Evolutionary conservation across 768 basidiomycete species (phyloP), one percentile per base, ranked within the genome.

Genomic region (Auricularia heimuer): DNA sequence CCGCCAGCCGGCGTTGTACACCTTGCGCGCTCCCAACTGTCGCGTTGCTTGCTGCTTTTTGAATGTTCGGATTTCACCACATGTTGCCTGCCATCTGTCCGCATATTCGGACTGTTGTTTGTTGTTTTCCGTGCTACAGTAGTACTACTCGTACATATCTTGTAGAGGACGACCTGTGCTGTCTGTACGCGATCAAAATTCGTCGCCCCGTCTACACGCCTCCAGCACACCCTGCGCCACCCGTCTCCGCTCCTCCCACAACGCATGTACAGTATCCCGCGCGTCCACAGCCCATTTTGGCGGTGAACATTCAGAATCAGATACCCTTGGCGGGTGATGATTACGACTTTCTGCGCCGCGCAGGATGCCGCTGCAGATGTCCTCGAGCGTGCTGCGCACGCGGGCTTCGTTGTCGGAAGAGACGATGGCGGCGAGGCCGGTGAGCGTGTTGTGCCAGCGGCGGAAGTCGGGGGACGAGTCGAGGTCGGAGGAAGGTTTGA

Each of bases 401-500:
- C 39, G 8, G 7, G 39, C 39, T 42, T 14, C 8, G 12, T 14
- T 14, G 39, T 7, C 39, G 39, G 8, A 4, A 2, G 39, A 7
- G 12, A 8, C 39, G 39, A 42, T 7, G 7, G 8, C 39, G 8
- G 39, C 39, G 29, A 42, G 8, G 39, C 39, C 39, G 39, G 7
- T 42, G 39, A 42, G 39, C 8, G 14, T 51, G 11, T 51, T 18
- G 47, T 6, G 47, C 47, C 47, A 16, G 21, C 18, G 10, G 11
- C 6, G 4, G 4, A 21, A 6, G 1, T 18, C 47, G 11, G 14
- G 8, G 1, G 6, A 51, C 7, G 66, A 8, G 67, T 64, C 34
- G 67, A 65, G 12, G 10, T 64, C 54, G 64, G 62, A 62, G 45
- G 71, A 63, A 68, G 61, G 68, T 11, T 75, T 66, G 62, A 80